Conservation (phyloP, 1,284 basidiomycete genomes). For the Tranzscheliella williamsii region DNA sequence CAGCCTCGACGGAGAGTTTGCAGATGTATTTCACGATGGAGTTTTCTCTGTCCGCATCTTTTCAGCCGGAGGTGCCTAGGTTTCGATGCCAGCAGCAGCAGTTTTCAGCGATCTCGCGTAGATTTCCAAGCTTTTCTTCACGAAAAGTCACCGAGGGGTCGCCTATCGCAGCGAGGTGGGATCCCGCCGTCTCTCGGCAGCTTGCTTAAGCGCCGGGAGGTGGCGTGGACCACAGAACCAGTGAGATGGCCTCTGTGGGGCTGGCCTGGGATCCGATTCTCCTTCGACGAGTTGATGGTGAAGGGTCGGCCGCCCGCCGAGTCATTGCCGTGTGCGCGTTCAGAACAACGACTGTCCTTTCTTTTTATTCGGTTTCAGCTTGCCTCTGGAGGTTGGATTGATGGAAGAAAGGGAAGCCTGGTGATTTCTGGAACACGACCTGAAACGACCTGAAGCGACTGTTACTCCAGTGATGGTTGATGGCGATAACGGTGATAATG, state of each 20-base stretch:
- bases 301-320: conserved; percentile 42
- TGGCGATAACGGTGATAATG: neutral
- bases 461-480: neutral
- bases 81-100: conserved; percentile 1
- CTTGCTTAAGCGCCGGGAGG: conserved; percentile 20
- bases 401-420: neutral
- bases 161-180: conserved; percentile 39
- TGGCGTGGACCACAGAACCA: conserved; percentile 38
- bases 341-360: too few species aligned
- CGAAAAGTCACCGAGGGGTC: conserved; percentile 29
- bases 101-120: conserved; percentile 1
- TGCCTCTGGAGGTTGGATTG: neutral
- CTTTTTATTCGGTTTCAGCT: neutral
- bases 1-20: neutral
- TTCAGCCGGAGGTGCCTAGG: neutral
- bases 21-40: neutral
- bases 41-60: neutral
- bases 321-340: conserved; percentile 45
- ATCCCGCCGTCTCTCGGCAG: conserved; percentile 36
- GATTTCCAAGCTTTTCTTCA: neutral
- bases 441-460: neutral
- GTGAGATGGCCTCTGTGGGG: conserved; percentile 32
- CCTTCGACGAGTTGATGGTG: conserved; percentile 39
- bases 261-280: conserved; percentile 43
- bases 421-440: conserved; percentile 1